Evolutionary conservation across 1,139 yeast genomes (phyloP).

Genomic region (Geotrichum candidum): DNA sequence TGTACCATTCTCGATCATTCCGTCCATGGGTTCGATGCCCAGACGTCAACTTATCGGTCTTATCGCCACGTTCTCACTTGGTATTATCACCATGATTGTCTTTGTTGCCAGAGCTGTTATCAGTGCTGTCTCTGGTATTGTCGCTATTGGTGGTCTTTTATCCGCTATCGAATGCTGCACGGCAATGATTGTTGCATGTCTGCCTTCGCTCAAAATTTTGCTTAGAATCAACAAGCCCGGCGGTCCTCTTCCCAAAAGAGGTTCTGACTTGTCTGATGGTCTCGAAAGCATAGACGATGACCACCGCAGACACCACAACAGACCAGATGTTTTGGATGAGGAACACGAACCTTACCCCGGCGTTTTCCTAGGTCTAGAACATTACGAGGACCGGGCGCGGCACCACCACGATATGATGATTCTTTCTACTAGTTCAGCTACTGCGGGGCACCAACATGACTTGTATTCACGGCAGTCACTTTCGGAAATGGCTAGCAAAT

Average conservation of each 20-base stretch:
- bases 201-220: slow-evolving; percentile 30
- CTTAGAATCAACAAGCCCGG: slow-evolving; percentile 18
- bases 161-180: slow-evolving; percentile 32
- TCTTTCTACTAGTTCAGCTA: slow-evolving; percentile 1
- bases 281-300: slow-evolving; percentile 6
- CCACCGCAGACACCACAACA: not conserved
- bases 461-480: slow-evolving; percentile 1
- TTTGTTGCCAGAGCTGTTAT: slow-evolving; percentile 27
- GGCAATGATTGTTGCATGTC: slow-evolving; percentile 29
- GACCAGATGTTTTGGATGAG: slow-evolving; percentile 2
- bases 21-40: slow-evolving; percentile 22
- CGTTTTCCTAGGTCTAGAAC: slow-evolving; percentile 9
- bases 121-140: slow-evolving; percentile 24
- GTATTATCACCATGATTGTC: slow-evolving; percentile 28
- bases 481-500: slow-evolving; percentile 4
- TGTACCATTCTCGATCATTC: slow-evolving; percentile 31
- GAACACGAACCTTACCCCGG: slow-evolving; percentile 5
- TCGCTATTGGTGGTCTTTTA: slow-evolving; percentile 26
- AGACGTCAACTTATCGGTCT: slow-evolving; percentile 28
- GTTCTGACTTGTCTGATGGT: slow-evolving; percentile 11
- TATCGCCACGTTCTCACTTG: slow-evolving; percentile 30
- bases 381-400: slow-evolving; percentile 13
- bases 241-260: slow-evolving; percentile 11
- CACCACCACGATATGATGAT: slow-evolving; percentile 12
- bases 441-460: not conserved